Base-by-base conservation (phyloP, 768 basidiomycete species). In the Trichaptum fuscoviolaceum region DNA sequence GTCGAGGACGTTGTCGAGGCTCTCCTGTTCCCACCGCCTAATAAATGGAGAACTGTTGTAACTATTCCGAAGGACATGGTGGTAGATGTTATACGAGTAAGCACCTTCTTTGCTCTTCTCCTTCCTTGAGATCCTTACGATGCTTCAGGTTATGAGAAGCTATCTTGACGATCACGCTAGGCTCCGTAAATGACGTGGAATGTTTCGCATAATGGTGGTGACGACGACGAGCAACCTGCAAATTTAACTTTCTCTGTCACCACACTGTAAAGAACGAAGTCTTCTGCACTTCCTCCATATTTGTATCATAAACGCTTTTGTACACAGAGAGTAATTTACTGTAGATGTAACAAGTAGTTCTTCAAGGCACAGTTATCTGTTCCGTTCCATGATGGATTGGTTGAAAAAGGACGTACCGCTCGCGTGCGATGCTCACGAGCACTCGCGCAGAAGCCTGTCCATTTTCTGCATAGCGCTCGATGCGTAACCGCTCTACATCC, bases 381-480 rank as follows among this genome's bases (percentile, higher is more conserved):
- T 30, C 30, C 30, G 30, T 30, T 8, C 30, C 4, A 30, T 8
- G 30, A 30, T 30, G 30, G 30, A 30, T 30, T 30, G 30, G n/a
- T 8, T 30, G 8, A 30, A 30, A 8, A 3, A 8, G 30, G 30
- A 30, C 30, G 30, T 30, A 30, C 30, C 42, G 42, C 20, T 52
- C 42, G 42, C 5, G 15, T 6, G 42, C 42, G 42, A 52, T 20
- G 20, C 15, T 64, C 42, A 24, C 12, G 75, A 73, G 67, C 79
- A 70, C 9, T 71, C 75, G 26, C 76, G 78, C 80, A 90, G 69
- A 4, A 79, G 67, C 15, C 65, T 70, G 65, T 77, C 70, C 77
- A 80, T 79, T 70, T 85, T 89, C 64, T 71, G 77, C 69, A 81
- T 78, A 42, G 87, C 84, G 71, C 82, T 83, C 1, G 75, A 67